phyloP scores from a whole-genome alignment of 1,284 basidiomycete genomes.

The Wolfiporia cocos region DNA sequence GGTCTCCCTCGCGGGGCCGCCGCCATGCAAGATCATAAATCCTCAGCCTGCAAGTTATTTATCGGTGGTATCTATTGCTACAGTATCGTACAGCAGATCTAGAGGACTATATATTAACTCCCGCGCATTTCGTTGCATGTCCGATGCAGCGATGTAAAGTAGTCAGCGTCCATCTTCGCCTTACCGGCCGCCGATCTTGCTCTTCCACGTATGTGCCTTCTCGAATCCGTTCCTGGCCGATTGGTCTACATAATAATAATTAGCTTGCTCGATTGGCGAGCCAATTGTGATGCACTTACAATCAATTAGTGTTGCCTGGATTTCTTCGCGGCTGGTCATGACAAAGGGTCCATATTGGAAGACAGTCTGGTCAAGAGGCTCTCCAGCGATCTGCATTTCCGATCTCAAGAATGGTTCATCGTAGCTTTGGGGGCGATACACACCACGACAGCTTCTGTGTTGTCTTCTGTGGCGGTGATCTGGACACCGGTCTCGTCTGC shows the following conservation, averaged over 20 bases:
- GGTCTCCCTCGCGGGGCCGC: conserved; percentile 25
- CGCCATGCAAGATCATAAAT: too few species aligned
- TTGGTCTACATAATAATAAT: conserved; percentile 68
- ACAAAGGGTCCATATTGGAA: conserved; percentile 89
- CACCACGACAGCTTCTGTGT: conserved; percentile 70
- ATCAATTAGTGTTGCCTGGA: conserved; percentile 79
- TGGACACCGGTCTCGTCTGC: conserved; percentile 54
- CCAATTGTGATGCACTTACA: conserved; percentile 39
- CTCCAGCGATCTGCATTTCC: conserved; percentile 61
- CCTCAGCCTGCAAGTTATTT: too few species aligned
- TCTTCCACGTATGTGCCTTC: conserved; percentile 83
- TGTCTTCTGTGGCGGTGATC: conserved; percentile 48
- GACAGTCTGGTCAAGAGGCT: conserved; percentile 86
- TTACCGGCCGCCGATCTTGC: conserved; percentile 55
- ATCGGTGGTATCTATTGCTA: conserved; percentile 1
- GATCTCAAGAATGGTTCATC: not conserved
- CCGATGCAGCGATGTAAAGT: too few species aligned
- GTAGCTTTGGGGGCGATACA: conserved; percentile 17
- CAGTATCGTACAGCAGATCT: not conserved
- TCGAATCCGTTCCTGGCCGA: conserved; percentile 85
- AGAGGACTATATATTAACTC: too few species aligned
- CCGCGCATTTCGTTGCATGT: too few species aligned
- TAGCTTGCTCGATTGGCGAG: too few species aligned
- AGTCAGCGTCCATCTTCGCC: too few species aligned
- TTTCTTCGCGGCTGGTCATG: conserved; percentile 76